Percentiles rank a stretch among this genome's conserved stretches.
Conservation (phyloP, 1,284 basidiomycete genomes). For the Pholiota adiposa region DNA sequence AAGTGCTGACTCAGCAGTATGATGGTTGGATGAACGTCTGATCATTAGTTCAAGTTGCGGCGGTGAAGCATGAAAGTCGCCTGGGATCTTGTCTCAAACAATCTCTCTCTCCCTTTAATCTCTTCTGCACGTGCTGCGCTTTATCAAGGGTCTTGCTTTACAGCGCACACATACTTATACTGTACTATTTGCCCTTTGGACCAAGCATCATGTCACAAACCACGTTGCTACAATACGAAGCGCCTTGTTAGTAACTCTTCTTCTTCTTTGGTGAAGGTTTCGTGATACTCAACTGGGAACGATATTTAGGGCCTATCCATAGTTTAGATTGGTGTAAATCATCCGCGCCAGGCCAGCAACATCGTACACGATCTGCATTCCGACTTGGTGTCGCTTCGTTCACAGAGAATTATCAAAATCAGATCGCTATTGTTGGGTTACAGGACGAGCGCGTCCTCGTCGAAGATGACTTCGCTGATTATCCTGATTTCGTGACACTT, state of each 20-base stretch:
- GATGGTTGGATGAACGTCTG: background rate
- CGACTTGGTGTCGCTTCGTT: slow-evolving; percentile 82
- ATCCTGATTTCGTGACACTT: slow-evolving; percentile 81
- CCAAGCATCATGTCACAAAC: slow-evolving; percentile 55
- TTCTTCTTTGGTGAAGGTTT: slow-evolving; percentile 5
- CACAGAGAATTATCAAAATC: slow-evolving; percentile 79
- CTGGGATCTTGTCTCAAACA: slow-evolving; percentile 3
- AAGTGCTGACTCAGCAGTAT: background rate
- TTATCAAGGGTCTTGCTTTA: background rate
- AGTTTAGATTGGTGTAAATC: slow-evolving; percentile 87
- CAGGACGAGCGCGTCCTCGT: slow-evolving; percentile 83
- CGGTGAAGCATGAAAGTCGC: background rate
- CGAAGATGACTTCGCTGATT: slow-evolving; percentile 80
- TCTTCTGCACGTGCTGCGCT: background rate
- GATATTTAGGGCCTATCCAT: slow-evolving; percentile 73
- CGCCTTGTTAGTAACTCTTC: slow-evolving; percentile 59
- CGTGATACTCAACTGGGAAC: slow-evolving; percentile 4
- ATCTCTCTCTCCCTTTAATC: background rate
- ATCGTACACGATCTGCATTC: slow-evolving; percentile 76
- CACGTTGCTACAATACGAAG: slow-evolving; percentile 72
- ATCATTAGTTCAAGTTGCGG: background rate
- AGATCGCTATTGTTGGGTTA: slow-evolving; percentile 81
- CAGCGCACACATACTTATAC: background rate
- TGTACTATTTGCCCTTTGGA: background rate
- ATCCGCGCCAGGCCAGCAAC: slow-evolving; percentile 70